Conservation (phyloP, 345 rosid genomes). For the Eutrema yunnanense region DNA sequence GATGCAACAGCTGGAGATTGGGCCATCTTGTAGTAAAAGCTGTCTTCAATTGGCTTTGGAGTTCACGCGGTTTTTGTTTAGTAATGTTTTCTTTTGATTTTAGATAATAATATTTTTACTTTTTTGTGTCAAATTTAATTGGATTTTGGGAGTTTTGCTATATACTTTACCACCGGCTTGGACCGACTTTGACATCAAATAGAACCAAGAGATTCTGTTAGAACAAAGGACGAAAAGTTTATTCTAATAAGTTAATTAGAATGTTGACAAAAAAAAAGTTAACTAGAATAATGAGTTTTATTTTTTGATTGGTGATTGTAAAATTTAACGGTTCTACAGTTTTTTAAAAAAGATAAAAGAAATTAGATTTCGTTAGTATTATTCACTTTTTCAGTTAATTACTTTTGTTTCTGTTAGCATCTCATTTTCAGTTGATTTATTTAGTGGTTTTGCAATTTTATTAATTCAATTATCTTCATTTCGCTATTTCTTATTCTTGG, state of each 20-base stretch:
- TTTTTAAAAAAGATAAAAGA: neutral
- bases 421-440: no score
- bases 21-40: conserved; percentile 24
- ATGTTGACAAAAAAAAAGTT: neutral
- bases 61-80: conserved; percentile 18
- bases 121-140: neutral
- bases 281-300: neutral
- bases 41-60: conserved; percentile 18
- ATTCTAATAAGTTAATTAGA: neutral
- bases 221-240: neutral
- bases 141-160: neutral
- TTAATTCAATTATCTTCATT: no score
- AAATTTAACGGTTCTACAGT: neutral
- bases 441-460: no score
- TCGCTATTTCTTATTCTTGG: neutral
- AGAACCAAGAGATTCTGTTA: conserved; percentile 21
- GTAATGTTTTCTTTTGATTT: neutral
- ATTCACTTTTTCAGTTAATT: no score
- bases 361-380: neutral
- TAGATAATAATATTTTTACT: neutral
- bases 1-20: conserved; percentile 29
- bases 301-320: neutral
- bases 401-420: no score
- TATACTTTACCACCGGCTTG: conserved; percentile 28
- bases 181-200: conserved; percentile 19